These are phyloP conservation scores for Aspergillus pseudonomiae DNA, from an alignment of 2,329 filamentous ascomycete genomes.

Conservation along the genomic window DNA sequence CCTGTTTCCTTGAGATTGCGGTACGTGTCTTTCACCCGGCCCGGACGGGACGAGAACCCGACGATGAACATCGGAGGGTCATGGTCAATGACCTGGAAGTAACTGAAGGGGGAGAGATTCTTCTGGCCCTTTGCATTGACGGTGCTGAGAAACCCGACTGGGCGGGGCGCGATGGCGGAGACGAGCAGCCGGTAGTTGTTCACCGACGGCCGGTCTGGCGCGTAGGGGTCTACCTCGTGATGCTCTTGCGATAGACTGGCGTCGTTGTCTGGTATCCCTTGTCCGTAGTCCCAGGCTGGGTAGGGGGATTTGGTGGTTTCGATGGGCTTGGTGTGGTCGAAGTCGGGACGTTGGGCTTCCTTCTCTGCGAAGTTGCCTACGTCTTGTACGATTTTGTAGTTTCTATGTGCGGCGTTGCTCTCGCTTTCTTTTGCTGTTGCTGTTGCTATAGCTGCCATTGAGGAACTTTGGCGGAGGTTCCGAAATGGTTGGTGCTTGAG, in stretches of 20 bases:
- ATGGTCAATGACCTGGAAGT: constrained; percentile 78
- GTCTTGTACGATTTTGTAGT: constrained; percentile 26
- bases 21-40: constrained; percentile 73
- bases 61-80: constrained; percentile 83
- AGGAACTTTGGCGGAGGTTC: neutral
- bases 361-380: constrained; percentile 31
- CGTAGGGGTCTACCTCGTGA: constrained; percentile 78
- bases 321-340: constrained; percentile 29
- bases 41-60: constrained; percentile 58
- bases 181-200: constrained; percentile 92
- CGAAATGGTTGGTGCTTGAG: neutral
- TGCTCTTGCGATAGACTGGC: constrained; percentile 23
- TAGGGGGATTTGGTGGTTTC: constrained; percentile 40
- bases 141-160: constrained; percentile 67
- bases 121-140: constrained; percentile 61
- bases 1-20: constrained; percentile 69
- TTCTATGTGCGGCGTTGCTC: neutral
- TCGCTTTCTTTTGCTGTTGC: neutral
- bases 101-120: constrained; percentile 84
- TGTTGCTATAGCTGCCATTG: neutral
- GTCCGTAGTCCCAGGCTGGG: constrained; percentile 34
- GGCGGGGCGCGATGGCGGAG: constrained; percentile 75
- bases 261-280: constrained; percentile 22
- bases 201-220: constrained; percentile 62
- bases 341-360: constrained; percentile 39